phyloP scores from a whole-genome alignment of 192 early-diverging fungal genomes.

The Nowakowskiella sp. region DNA sequence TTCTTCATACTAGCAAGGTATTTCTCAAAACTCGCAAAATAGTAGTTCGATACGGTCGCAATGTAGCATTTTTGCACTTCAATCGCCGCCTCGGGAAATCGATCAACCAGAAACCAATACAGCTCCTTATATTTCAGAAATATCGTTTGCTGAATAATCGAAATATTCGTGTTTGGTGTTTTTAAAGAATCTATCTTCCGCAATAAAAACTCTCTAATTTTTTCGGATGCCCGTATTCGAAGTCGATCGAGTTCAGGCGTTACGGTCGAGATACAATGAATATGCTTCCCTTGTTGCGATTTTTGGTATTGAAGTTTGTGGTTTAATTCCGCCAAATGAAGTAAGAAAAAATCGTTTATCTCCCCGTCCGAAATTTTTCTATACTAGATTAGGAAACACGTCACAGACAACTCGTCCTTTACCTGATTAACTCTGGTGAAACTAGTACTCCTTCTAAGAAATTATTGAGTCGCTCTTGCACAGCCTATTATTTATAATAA shows the following conservation, averaged over 20 bases:
- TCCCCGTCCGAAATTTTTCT: slow-evolving; percentile 87
- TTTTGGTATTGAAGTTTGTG: slow-evolving; percentile 79
- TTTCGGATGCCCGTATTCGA: slow-evolving; percentile 69
- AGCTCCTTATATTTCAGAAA: slow-evolving; percentile 88
- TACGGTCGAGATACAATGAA: slow-evolving; percentile 75
- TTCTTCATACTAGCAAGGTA: slow-evolving; percentile 70
- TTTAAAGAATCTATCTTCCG: slow-evolving; percentile 78
- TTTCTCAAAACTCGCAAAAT: slow-evolving; percentile 80
- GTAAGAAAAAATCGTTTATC: slow-evolving; percentile 83
- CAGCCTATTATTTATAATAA: slow-evolving; percentile 26
- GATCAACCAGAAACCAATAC: slow-evolving; percentile 82
- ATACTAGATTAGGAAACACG: background rate
- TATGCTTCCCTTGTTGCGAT: slow-evolving; percentile 61
- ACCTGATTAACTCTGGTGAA: slow-evolving; percentile 42
- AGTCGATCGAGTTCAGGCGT: slow-evolving; percentile 85
- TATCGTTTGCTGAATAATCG: slow-evolving; percentile 84
- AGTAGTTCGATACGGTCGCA: slow-evolving; percentile 76
- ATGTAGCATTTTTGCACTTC: slow-evolving; percentile 86
- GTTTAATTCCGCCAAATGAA: slow-evolving; percentile 76
- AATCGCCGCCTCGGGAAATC: slow-evolving; percentile 75
- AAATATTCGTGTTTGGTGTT: slow-evolving; percentile 85
- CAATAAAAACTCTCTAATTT: slow-evolving; percentile 81
- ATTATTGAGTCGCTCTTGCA: slow-evolving; percentile 63
- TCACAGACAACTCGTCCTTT: background rate
- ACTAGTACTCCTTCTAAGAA: slow-evolving; percentile 84